Base-by-base conservation (phyloP, 2,329 filamentous ascomycete genomes). In the Penicillium sp. region DNA sequence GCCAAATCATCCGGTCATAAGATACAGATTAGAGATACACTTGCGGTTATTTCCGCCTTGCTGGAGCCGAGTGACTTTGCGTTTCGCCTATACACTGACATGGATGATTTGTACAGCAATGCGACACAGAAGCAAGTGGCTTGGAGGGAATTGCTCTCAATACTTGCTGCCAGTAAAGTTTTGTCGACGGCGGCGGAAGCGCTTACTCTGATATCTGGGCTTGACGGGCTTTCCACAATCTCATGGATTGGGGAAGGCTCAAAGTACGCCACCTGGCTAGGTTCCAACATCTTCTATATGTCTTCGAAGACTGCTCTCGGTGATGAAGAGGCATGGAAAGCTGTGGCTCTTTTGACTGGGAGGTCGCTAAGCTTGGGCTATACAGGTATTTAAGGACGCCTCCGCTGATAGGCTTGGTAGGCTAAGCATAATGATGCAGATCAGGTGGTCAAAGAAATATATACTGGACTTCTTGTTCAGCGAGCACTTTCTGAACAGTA, bases 361-460 rank as follows among this genome's bases (percentile, higher is more conserved):
- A 83, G 84, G 54, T 75, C 80, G 1, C 70, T 91, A 51, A 83
- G 78, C 28, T 67, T 95, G 28, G 88, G 87, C 3, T 88, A 93
- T 67, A 73, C 77, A 46, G 84, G 87, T 86, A n/a, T n/a, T n/a
- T n/a, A n/a, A n/a, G n/a, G n/a, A n/a, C n/a, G n/a, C n/a, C n/a
- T n/a, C n/a, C n/a, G n/a, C n/a, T n/a, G n/a, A n/a, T n/a, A n/a
- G n/a, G n/a, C n/a, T n/a, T n/a, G n/a, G n/a, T 22, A 37, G 46
- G 33, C 56, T 64, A 52, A 63, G n/a, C n/a, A n/a, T n/a, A 32
- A 29, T 26, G 35, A 3, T 2, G 42, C 21, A 76, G 74, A 72
- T 53, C 60, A 67, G 7, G 40, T 75, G 21, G 61, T 72, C 2
- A 63, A 61, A 19, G 64, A 71, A 33, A 54, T 74, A 15, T 75